Evolutionary conservation across 192 early-diverging fungal species (phyloP).

Genomic region (Backusella westeae): DNA sequence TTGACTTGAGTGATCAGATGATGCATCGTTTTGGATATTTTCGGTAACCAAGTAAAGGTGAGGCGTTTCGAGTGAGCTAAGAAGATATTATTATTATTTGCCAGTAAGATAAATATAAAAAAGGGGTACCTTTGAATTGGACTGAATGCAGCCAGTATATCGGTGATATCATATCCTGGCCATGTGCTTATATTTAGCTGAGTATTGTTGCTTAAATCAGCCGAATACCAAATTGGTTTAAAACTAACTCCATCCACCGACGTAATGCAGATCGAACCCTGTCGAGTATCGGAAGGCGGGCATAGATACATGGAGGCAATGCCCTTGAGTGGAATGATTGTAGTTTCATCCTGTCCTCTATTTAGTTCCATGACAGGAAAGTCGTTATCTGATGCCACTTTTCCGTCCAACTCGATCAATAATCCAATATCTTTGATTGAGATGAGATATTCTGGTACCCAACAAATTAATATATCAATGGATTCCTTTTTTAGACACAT

Average conservation of each 20-base stretch:
- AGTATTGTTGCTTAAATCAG: neutral
- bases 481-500: neutral
- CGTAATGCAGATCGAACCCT: constrained; percentile 22
- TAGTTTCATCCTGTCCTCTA: constrained; percentile 4
- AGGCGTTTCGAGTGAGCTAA: constrained; percentile 1
- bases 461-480: constrained; percentile 2
- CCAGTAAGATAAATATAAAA: too few species aligned
- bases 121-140: constrained; percentile 11
- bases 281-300: constrained; percentile 2
- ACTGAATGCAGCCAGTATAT: constrained; percentile 24
- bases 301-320: constrained; percentile 17
- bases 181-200: constrained; percentile 1
- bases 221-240: constrained; percentile 26
- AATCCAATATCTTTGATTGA: constrained; percentile 9
- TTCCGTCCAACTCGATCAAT: constrained; percentile 14
- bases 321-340: constrained; percentile 1
- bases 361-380: constrained; percentile 14
- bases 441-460: constrained; percentile 30
- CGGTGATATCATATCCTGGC: constrained; percentile 24
- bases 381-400: constrained; percentile 6
- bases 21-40: constrained; percentile 30
- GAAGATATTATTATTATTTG: too few species aligned
- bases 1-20: constrained; percentile 42
- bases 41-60: neutral
- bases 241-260: constrained; percentile 20